Evolutionary conservation across 2,329 filamentous ascomycete species (phyloP).

Genomic region (Leptoxyphium fumago): DNA sequence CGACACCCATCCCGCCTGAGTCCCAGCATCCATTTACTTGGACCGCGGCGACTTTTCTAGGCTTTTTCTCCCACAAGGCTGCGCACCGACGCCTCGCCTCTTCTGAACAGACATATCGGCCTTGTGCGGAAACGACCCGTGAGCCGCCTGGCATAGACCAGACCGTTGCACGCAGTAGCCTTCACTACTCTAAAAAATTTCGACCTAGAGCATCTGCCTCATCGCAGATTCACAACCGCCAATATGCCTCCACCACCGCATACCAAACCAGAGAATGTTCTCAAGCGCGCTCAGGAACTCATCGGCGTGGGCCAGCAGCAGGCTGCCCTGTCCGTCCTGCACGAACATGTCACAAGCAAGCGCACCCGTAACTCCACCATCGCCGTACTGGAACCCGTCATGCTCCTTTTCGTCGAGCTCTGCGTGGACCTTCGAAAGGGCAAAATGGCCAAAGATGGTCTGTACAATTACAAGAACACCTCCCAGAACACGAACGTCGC

Average conservation of each 20-base stretch:
- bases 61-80: too few relatives aligned
- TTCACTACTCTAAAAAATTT: too few relatives aligned
- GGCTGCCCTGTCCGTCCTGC: slow-evolving; percentile 83
- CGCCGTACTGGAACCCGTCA: slow-evolving; percentile 89
- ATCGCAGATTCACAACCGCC: slow-evolving; percentile 6
- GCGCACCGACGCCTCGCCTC: too few relatives aligned
- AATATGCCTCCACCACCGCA: slow-evolving; percentile 88
- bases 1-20: background rate
- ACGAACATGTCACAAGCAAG: slow-evolving; percentile 99
- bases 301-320: slow-evolving; percentile 91
- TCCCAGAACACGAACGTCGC: slow-evolving; percentile 97
- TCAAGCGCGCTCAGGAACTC: slow-evolving; percentile 96
- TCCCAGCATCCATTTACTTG: background rate
- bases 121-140: too few relatives aligned
- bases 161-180: too few relatives aligned
- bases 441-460: slow-evolving; percentile 93
- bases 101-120: too few relatives aligned
- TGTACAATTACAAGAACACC: slow-evolving; percentile 99
- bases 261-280: slow-evolving; percentile 97
- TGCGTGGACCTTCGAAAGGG: slow-evolving; percentile 96
- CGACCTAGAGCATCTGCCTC: too few relatives aligned
- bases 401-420: slow-evolving; percentile 93
- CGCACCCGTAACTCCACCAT: slow-evolving; percentile 95
- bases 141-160: too few relatives aligned
- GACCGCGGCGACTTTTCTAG: background rate